phyloP scores from a whole-genome alignment of 805 yeast genomes.

The Yamadazyma scolyti region DNA sequence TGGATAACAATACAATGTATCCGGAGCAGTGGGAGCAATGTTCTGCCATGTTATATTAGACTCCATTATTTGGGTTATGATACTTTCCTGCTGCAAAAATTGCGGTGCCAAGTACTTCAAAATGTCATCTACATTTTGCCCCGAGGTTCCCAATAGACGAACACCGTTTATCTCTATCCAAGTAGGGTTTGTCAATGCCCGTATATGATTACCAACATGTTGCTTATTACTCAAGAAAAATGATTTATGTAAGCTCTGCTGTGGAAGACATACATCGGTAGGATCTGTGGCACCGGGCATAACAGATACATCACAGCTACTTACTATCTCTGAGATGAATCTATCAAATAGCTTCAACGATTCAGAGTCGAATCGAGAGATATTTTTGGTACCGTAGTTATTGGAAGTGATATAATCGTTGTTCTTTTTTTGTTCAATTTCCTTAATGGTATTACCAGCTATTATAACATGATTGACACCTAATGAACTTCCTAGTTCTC shows the following conservation, averaged over 20 bases:
- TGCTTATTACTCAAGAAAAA: conserved; percentile 50
- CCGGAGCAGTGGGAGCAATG: conserved; percentile 92
- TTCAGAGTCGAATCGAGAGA: conserved; percentile 47
- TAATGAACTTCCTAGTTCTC: conserved; percentile 50
- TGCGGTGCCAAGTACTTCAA: conserved; percentile 51
- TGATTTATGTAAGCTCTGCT: conserved; percentile 82
- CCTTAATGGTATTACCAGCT: conserved; percentile 66
- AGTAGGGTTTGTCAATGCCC: conserved; percentile 56
- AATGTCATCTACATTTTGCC: conserved; percentile 81
- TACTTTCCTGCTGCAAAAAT: conserved; percentile 35
- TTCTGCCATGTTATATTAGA: conserved; percentile 79
- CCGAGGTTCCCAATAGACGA: conserved; percentile 69
- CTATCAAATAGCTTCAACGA: conserved; percentile 55
- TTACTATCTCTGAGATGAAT: conserved; percentile 53
- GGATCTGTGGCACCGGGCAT: conserved; percentile 90
- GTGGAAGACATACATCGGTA: conserved; percentile 80
- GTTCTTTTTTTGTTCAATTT: conserved; percentile 20
- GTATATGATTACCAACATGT: conserved; percentile 33
- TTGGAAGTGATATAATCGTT: conserved; percentile 32
- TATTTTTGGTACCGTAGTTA: conserved; percentile 50
- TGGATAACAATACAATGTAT: conserved; percentile 89
- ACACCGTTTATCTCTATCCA: conserved; percentile 56
- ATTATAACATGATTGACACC: conserved; percentile 54
- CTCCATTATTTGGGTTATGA: conserved; percentile 45
- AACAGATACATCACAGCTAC: conserved; percentile 64